phyloP scores from a whole-genome alignment of 1,284 basidiomycete species.

The Trametes sp. region DNA sequence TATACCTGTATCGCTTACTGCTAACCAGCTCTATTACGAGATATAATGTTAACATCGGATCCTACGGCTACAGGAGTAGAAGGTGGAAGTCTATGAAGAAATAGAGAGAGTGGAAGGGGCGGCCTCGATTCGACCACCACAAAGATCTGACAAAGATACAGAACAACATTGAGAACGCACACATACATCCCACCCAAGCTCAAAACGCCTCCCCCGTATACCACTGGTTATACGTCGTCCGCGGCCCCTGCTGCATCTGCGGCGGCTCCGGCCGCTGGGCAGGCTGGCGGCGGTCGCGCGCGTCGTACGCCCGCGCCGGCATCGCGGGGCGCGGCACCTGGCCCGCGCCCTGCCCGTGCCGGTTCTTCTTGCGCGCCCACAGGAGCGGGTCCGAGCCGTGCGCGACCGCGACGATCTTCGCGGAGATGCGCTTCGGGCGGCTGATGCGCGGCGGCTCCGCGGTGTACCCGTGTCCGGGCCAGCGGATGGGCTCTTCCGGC shows the following conservation, averaged over 20 bases:
- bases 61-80: conserved; percentile 16
- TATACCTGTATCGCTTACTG: not conserved
- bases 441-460: conserved; percentile 11
- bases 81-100: conserved; percentile 1
- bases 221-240: conserved; percentile 31
- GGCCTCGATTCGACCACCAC: too few species aligned
- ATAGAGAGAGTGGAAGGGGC: conserved; percentile 11
- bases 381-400: conserved; percentile 28
- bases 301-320: conserved; percentile 21
- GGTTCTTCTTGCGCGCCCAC: conserved; percentile 22
- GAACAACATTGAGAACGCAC: not conserved
- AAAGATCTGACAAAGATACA: not conserved
- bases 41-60: not conserved
- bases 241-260: not conserved
- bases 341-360: not conserved
- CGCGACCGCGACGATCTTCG: conserved; percentile 32
- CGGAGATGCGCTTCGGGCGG: conserved; percentile 23
- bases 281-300: conserved; percentile 17
- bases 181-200: not conserved
- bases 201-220: conserved; percentile 22
- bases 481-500: conserved; percentile 17
- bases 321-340: conserved; percentile 10
- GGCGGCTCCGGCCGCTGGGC: conserved; percentile 13
- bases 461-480: conserved; percentile 16
- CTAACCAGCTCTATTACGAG: conserved; percentile 3